Evolutionary conservation across 306 rosid species (phyloP).

Genomic region (Herpetospermum pedunculosum): DNA sequence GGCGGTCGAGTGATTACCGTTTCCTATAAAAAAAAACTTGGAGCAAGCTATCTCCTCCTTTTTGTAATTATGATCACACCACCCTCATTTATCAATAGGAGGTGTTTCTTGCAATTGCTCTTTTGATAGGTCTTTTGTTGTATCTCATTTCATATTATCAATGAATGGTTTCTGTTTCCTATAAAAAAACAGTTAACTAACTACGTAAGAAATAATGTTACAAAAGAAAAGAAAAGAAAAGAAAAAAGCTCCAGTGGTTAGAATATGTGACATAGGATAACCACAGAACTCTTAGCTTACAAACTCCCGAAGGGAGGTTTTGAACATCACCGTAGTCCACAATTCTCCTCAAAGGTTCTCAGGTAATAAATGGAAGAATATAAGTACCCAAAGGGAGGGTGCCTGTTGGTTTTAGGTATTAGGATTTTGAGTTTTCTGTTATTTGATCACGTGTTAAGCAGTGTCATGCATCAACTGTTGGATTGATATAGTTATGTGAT

Average conservation of each 20-base stretch:
- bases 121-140: too few relatives aligned
- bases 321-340: not conserved
- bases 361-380: not conserved
- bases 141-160: too few relatives aligned
- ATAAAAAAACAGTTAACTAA: too few relatives aligned
- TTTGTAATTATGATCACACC: too few relatives aligned
- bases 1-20: too few relatives aligned
- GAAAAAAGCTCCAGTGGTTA: not conserved
- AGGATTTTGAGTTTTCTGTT: not conserved
- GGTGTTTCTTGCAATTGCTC: too few relatives aligned
- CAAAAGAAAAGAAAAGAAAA: not conserved
- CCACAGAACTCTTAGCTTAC: not conserved
- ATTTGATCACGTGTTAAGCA: not conserved
- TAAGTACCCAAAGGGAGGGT: not conserved
- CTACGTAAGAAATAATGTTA: not conserved
- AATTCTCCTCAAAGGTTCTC: not conserved
- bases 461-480: not conserved
- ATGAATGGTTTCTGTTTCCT: too few relatives aligned
- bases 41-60: too few relatives aligned
- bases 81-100: too few relatives aligned
- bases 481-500: not conserved
- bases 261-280: not conserved
- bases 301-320: not conserved
- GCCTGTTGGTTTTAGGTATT: not conserved
- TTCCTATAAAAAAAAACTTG: too few relatives aligned